Percentiles rank a stretch among this genome's conserved stretches.
Conservation (phyloP, 768 basidiomycete genomes). For the Chiua virens region DNA sequence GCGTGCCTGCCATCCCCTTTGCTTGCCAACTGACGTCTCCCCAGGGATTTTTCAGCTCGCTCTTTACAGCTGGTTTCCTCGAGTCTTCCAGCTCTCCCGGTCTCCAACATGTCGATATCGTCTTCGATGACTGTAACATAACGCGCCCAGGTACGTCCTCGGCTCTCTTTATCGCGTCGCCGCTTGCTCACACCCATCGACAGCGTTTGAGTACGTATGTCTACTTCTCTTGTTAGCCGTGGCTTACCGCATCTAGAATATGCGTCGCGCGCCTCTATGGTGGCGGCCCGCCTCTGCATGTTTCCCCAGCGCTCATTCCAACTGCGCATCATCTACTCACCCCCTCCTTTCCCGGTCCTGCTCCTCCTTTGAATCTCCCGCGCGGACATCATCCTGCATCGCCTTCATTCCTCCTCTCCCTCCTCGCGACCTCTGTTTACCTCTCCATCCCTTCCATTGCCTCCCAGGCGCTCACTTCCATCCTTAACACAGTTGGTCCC, state of each 20-base stretch:
- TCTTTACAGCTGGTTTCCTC: conserved; percentile 79
- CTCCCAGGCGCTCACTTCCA: conserved; percentile 68
- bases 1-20: conserved; percentile 25
- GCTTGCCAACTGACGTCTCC: conserved; percentile 2
- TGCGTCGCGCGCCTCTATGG: conserved; percentile 88
- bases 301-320: conserved; percentile 65
- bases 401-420: conserved; percentile 79
- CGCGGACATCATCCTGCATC: conserved; percentile 68
- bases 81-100: conserved; percentile 47
- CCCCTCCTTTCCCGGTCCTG: conserved; percentile 50
- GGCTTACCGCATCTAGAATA: conserved; percentile 47
- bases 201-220: conserved; percentile 83
- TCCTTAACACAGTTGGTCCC: conserved; percentile 77
- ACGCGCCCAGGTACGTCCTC: conserved; percentile 70
- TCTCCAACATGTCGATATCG: conserved; percentile 61
- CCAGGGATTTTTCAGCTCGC: conserved; percentile 84
- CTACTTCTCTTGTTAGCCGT: neutral
- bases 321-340: conserved; percentile 71
- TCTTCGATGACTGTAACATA: conserved; percentile 85
- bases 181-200: conserved; percentile 10
- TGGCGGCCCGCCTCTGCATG: conserved; percentile 72
- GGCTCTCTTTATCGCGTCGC: neutral
- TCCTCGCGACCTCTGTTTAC: conserved; percentile 85
- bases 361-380: conserved; percentile 35
- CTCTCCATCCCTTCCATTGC: conserved; percentile 78